Evolutionary conservation across 495 filamentous ascomycete genomes (phyloP), one percentile per base, ranked within the genome.

Genomic region (Collariella sp.): DNA sequence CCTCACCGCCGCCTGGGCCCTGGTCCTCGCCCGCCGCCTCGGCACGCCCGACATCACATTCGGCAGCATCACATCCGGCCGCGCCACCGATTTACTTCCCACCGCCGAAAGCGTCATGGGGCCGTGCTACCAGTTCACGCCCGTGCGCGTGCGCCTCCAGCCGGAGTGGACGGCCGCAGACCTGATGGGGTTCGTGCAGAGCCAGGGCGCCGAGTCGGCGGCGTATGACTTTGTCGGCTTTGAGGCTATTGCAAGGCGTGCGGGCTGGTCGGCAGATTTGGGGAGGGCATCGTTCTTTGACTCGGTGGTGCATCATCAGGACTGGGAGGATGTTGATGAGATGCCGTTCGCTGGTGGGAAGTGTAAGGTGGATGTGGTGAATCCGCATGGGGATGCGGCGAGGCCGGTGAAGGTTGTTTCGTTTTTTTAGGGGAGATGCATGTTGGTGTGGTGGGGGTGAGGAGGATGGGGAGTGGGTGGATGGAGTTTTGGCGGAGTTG

Each of bases 1-100:
- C 0, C 78, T 79, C 5, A 82, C 79, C 0, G 81, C 82, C 0
- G 79, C 82, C 0, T 87, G 83, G 83, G 79, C 83, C 0, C 42
- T 84, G 0, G 63, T 77, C 1, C 72, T 87, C 5, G 76, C 82
- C 12, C 77, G 76, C 9, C 74, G 71, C 7, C 70, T 80, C 5
- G 31, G 50, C 0, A 70, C 60, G 1, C 31, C 53, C 0, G 83
- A 87, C 52, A 71, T 87, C 5, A 69, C 77, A 2, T 87, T 87
- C 54, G 83, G 83, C 36, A 67, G 76, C 44, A 79, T 85, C 5
- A 78, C 77, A 2, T 77, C 74, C 3, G 83, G 84, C 3, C 77
- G 85, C 18, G 79, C 78, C 51, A 72, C 74, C 13, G 71, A 72
- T 23, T 64, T 67, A 11, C 59, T 85, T 0, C 49, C 65, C 19